Conservation (phyloP, 495 filamentous ascomycete species). For the Aspergillus panamensis region DNA sequence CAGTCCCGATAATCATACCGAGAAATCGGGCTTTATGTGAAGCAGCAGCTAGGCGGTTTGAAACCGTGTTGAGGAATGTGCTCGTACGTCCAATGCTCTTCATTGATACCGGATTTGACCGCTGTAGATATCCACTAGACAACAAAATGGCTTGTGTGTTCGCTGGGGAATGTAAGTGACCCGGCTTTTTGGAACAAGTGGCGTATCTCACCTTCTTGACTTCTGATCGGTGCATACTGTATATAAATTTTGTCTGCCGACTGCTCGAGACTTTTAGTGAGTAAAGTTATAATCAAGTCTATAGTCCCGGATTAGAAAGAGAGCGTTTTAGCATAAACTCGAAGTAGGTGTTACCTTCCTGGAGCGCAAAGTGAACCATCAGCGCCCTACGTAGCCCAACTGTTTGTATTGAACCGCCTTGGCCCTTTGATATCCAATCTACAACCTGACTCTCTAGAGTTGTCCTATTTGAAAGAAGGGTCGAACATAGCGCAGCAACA, state of each 20-base stretch:
- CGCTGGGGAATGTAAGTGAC: conserved; percentile 46
- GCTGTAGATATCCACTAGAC: conserved; percentile 69
- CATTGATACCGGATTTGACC: conserved; percentile 56
- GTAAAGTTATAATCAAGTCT: conserved; percentile 52
- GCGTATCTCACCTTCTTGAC: conserved; percentile 71
- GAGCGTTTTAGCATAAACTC: neutral
- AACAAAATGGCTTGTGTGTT: conserved; percentile 79
- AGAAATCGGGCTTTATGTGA: conserved; percentile 74
- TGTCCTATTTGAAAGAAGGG: conserved; percentile 32
- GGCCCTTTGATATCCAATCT: conserved; percentile 60
- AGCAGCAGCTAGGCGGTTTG: conserved; percentile 77
- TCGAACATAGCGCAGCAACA: conserved; percentile 41
- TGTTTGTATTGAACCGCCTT: conserved; percentile 59
- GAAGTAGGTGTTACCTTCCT: conserved; percentile 40
- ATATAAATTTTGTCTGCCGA: conserved; percentile 88
- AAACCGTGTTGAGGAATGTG: conserved; percentile 70
- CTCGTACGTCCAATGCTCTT: conserved; percentile 64
- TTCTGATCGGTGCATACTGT: conserved; percentile 71
- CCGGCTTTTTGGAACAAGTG: neutral
- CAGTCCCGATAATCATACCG: conserved; percentile 84
- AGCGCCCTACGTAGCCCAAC: conserved; percentile 63
- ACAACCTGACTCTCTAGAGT: conserved; percentile 51
- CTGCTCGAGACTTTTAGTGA: conserved; percentile 64
- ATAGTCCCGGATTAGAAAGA: conserved; percentile 20
- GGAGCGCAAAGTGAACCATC: conserved; percentile 55